phyloP scores from a whole-genome alignment of 192 early-diverging fungal species.

The Neocallimastix lanati region DNA sequence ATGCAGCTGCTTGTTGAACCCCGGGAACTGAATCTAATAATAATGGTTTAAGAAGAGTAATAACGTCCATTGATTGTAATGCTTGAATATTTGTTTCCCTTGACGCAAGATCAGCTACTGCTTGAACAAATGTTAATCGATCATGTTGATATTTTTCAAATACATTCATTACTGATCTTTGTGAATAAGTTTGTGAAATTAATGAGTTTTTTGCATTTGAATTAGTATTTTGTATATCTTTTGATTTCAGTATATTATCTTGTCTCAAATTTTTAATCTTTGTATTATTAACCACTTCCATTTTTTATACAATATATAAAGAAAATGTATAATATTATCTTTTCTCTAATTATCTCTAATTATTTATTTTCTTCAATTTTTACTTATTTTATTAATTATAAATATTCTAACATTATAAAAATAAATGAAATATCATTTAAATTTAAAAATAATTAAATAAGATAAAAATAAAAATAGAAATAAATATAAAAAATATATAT shows the following conservation, averaged over 20 bases:
- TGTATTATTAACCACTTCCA: background rate
- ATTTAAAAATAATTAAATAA: too few relatives aligned
- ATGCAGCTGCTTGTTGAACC: constrained; percentile 39
- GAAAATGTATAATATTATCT: too few relatives aligned
- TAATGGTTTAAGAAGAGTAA: constrained; percentile 28
- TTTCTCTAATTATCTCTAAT: too few relatives aligned
- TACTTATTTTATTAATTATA: too few relatives aligned
- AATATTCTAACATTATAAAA: too few relatives aligned
- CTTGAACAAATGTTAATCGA: constrained; percentile 32
- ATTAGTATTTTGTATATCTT: background rate
- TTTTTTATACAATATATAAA: too few relatives aligned
- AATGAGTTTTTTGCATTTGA: background rate
- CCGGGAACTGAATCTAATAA: constrained; percentile 31
- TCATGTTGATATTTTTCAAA: constrained; percentile 41
- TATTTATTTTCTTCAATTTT: too few relatives aligned
- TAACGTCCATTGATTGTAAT: constrained; percentile 22
- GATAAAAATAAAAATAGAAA: too few relatives aligned
- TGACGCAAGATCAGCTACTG: constrained; percentile 31
- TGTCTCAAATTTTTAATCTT: background rate
- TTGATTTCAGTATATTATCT: background rate
- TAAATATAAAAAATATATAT: too few relatives aligned
- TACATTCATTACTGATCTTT: constrained; percentile 19
- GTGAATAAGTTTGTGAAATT: background rate
- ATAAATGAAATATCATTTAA: too few relatives aligned
- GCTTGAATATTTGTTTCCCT: constrained; percentile 35